A percentile compares a stretch with the other conserved stretches of the same genome.
These are phyloP conservation scores for Pseudotsuga menziesii DNA, from an alignment of 75 land plant species.

Conservation along the genomic window DNA sequence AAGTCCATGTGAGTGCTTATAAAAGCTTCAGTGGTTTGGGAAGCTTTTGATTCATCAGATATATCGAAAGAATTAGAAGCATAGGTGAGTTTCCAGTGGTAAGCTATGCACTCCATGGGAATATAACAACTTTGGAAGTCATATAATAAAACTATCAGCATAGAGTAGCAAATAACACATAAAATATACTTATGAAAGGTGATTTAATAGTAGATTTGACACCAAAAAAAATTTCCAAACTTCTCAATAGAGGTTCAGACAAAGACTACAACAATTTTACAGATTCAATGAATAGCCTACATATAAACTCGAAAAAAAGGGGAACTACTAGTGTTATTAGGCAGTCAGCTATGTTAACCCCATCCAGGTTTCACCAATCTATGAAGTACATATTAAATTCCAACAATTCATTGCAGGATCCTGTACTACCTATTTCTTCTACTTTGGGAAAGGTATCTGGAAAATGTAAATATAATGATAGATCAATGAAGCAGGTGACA, in stretches of 20 bases:
- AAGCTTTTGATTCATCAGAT: not conserved
- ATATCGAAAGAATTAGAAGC: not conserved
- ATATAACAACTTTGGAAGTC: not conserved
- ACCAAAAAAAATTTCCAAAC: not conserved
- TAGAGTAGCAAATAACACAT: not conserved
- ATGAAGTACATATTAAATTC: constrained; percentile 3
- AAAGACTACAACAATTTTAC: not conserved
- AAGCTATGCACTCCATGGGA: not conserved
- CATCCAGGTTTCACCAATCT: not conserved
- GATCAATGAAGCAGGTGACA: not conserved
- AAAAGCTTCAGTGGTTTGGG: not conserved
- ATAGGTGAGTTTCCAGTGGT: not conserved
- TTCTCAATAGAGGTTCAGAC: not conserved
- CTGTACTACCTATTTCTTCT: not conserved
- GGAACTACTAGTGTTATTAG: not conserved
- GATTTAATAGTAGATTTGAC: no score
- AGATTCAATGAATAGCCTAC: not conserved
- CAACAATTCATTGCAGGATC: not conserved
- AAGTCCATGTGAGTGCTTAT: not conserved
- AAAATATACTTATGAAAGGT: not conserved
- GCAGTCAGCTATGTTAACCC: not conserved
- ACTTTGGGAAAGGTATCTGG: not conserved
- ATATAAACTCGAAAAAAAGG: not conserved
- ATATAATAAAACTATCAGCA: not conserved
- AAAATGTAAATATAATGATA: not conserved